Evolutionary conservation across 1,139 yeast genomes (phyloP), one percentile per base, ranked within the genome.

Genomic region (Hyphopichia pseudoburtonii): DNA sequence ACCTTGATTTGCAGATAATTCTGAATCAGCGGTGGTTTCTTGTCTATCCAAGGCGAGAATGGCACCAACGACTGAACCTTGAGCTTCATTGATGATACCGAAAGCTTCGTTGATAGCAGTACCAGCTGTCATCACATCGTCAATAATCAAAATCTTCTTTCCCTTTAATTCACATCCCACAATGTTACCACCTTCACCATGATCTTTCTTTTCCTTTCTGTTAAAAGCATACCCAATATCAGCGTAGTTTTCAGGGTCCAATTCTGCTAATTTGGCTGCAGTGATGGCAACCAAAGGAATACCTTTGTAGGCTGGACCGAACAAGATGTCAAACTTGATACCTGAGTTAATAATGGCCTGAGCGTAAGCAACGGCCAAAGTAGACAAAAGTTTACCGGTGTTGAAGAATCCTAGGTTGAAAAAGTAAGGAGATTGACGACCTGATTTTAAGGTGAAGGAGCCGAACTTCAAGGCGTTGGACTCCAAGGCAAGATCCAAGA

Each of bases 291-390:
- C 95, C 39, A 92, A 73, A 22, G 98, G 96, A 50, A 92, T 92
- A 18, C 98, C 98, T 67, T 92, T 92, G 67, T 92, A 92, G 21
- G 98, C 98, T 14, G 98, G 98, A 10, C 98, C 98, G 54, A 92
- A 92, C 40, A 92, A 70, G 28, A 92, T 82, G 55, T 92, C 98
- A 52, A 92, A 90, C 58, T 88, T 83, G 40, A 92, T 58, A 4
- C 84, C 89, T 1, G 92, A 76, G 35, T 78, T 80, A 47, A 89
- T 82, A 49, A 92, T 90, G 28, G 96, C 86, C 44, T 78, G 74
- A 34, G 98, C 97, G 57, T 89, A 92, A 5, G 96, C 86, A 8
- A 83, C 76, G 22, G 96, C 96, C 54, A 92, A 70, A 35, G 81
- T 79, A 14, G 89, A 80, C 45, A 92, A 71, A 44, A 86, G 76